These are phyloP conservation scores for Suhomyces kilbournensis DNA, from an alignment of 805 yeast species.

Conservation along the genomic window DNA sequence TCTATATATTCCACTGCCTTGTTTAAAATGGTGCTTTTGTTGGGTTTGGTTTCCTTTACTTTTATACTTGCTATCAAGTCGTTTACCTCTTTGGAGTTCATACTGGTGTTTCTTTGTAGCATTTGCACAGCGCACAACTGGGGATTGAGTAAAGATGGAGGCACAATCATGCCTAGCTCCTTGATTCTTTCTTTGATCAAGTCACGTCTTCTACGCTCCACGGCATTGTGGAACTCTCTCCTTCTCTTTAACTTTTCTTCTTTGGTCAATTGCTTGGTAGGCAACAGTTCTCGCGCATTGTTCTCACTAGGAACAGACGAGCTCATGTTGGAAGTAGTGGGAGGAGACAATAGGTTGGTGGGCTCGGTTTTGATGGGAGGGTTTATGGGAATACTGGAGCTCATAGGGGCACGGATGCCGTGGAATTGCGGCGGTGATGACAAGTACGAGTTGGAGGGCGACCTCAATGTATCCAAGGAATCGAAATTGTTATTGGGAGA, in stretches of 20 bases:
- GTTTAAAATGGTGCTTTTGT: conserved; percentile 73
- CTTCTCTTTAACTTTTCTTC: conserved; percentile 76
- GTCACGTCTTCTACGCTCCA: conserved; percentile 88
- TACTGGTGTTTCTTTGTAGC: conserved; percentile 32
- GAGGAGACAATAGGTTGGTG: conserved; percentile 23
- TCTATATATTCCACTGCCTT: conserved; percentile 78
- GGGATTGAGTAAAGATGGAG: conserved; percentile 63
- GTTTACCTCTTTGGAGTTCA: conserved; percentile 30
- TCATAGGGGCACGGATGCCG: conserved; percentile 13
- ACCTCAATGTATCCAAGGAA: conserved; percentile 34
- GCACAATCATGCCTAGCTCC: conserved; percentile 77
- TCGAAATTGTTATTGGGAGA: conserved; percentile 28
- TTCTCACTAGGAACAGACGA: conserved; percentile 28
- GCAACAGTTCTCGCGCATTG: conserved; percentile 12
- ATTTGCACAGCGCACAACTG: conserved; percentile 41
- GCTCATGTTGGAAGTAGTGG: conserved; percentile 19
- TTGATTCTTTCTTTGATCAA: conserved; percentile 84
- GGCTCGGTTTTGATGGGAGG: conserved; percentile 14
- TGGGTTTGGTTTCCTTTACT: conserved; percentile 70
- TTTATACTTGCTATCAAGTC: conserved; percentile 39
- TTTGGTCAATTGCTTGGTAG: conserved; percentile 43
- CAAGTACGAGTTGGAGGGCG: conserved; percentile 33
- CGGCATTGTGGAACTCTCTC: conserved; percentile 90
- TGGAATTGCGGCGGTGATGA: conserved; percentile 35
- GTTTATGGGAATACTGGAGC: conserved; percentile 24